These are phyloP conservation scores for Fusarium transvaalense DNA, from an alignment of 2,329 filamentous ascomycete genomes.

Conservation along the genomic window DNA sequence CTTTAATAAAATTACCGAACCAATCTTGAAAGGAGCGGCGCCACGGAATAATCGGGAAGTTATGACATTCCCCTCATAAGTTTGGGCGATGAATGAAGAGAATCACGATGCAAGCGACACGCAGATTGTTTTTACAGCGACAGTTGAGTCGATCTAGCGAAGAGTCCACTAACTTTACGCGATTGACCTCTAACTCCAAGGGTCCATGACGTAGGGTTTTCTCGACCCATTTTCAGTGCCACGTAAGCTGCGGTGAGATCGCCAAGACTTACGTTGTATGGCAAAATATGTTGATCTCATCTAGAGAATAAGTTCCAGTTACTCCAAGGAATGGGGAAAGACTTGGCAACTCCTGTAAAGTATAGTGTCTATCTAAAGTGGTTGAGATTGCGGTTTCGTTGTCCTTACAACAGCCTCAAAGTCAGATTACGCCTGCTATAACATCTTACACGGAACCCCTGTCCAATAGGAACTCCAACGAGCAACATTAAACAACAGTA, in stretches of 20 bases:
- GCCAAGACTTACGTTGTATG: neutral
- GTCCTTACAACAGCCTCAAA: conserved; percentile 28
- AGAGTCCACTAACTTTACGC: neutral
- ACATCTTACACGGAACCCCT: conserved; percentile 5
- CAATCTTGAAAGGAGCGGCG: too few relatives aligned
- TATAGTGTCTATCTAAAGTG: conserved; percentile 2
- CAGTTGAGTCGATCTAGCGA: neutral
- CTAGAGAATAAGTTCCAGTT: neutral
- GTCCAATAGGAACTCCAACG: neutral
- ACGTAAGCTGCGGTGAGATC: conserved; percentile 18
- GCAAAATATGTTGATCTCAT: neutral
- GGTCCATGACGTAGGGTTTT: conserved; percentile 26
- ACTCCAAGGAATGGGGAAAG: neutral
- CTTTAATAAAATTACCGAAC: too few relatives aligned
- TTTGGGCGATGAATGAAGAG: neutral
- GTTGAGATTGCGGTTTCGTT: conserved; percentile 6
- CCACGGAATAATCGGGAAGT: too few relatives aligned
- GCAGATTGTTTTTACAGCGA: neutral
- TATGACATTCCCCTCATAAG: too few relatives aligned
- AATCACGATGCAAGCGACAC: neutral
- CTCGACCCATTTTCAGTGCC: neutral
- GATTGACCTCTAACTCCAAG: neutral
- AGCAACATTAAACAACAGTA: neutral
- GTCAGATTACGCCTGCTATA: neutral
- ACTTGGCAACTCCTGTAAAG: neutral